These are phyloP conservation scores for Kuraishia capsulata DNA, from an alignment of 805 yeast genomes.

Conservation along the genomic window DNA sequence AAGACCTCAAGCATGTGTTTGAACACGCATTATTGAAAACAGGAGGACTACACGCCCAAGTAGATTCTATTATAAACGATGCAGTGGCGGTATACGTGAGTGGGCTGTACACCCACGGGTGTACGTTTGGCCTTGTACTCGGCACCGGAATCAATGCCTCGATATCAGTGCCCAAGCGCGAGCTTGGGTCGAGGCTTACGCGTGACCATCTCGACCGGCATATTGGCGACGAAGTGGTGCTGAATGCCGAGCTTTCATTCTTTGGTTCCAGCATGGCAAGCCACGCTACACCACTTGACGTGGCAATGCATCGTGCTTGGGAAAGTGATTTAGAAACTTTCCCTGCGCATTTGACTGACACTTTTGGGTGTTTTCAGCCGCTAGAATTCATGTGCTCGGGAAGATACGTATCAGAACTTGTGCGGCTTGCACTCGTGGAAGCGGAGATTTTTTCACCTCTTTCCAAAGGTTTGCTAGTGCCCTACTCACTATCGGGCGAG, in stretches of 20 bases:
- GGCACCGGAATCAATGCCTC: constrained; percentile 65
- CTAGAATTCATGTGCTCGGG: constrained; percentile 47
- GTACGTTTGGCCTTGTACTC: constrained; percentile 45
- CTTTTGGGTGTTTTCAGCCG: constrained; percentile 38
- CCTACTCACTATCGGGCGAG: constrained; percentile 30
- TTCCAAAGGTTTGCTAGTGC: background rate
- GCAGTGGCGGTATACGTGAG: constrained; percentile 58
- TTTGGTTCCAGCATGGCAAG: constrained; percentile 33
- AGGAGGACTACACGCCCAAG: constrained; percentile 20
- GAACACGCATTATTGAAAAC: constrained; percentile 20
- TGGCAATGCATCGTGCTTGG: constrained; percentile 26
- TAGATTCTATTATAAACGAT: constrained; percentile 48
- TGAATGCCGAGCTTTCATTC: constrained; percentile 47
- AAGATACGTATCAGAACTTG: constrained; percentile 44
- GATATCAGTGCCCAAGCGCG: constrained; percentile 19
- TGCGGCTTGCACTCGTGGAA: constrained; percentile 31
- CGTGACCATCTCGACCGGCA: constrained; percentile 10
- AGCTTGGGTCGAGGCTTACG: constrained; percentile 5
- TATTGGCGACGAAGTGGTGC: constrained; percentile 13
- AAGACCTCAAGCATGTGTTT: constrained; percentile 32
- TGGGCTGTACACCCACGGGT: constrained; percentile 25
- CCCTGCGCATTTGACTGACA: constrained; percentile 15
- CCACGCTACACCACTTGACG: constrained; percentile 29
- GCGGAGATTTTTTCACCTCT: background rate
- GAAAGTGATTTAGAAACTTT: constrained; percentile 4